Evolutionary conservation across 768 basidiomycete genomes (phyloP), one percentile per base, ranked within the genome.

Genomic region (Lentinula boryana): DNA sequence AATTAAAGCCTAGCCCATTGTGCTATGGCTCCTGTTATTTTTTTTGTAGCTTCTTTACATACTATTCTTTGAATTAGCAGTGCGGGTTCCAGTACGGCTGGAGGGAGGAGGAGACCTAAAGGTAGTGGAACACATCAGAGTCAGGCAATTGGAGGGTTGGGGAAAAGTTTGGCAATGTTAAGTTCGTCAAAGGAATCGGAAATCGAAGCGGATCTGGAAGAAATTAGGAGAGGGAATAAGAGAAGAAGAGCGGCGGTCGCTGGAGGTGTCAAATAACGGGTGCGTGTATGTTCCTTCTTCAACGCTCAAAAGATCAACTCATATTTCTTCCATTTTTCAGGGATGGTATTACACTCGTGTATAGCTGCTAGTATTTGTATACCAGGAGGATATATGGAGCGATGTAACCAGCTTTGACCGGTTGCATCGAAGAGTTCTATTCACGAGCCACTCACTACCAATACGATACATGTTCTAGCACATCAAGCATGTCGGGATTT

Each of bases 181-280:
- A 78, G 77, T 7, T 69, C 73, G 31, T 76, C 78, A 63, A 91
- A 88, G 68, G 90, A 92, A 59, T 69, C 65, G 32, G 92, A 93
- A 69, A 76, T 89, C 43, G 92, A 93, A 61, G 78, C 75, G 54
- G 92, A 93, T 70, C 71, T 93, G 66, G 84, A 83, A 57, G 89
- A 91, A 74, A 91, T 93, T 63, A 79, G 89, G 68, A 75, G 89
- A 61, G 89, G 85, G 18, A 88, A 84, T 56, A 93, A 92, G 72
- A 69, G 82, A 58, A 68, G 87, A 65, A 69, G 84, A 44, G 80
- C 71, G 3, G 76, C 71, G 9, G 68, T 68, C 1, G 64, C 60
- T 16, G 68, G 63, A 32, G 32, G 57, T 27, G 21, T 41, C 31
- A 58, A 58, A n/a, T 50, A n/a, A 36, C 18, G 9, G 15, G 32